phyloP scores from a whole-genome alignment of 2,329 filamentous ascomycete species.

The Emericellopsis atlantica region DNA sequence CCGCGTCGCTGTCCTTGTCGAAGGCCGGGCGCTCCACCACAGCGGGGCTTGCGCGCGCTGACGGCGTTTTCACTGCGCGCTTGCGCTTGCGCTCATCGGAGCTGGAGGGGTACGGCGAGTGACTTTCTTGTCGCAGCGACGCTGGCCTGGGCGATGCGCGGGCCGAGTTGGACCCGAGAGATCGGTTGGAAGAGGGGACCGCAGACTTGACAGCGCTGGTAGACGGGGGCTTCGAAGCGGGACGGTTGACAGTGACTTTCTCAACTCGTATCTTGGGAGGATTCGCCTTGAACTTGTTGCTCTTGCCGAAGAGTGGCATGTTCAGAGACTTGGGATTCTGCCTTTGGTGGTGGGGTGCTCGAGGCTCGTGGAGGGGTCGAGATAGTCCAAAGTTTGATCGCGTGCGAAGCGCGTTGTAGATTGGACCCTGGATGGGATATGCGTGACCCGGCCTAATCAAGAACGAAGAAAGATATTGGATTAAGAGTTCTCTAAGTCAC shows the following conservation, averaged over 20 bases:
- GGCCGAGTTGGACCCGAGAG: no score
- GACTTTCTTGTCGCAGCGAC: slow-evolving; percentile 22
- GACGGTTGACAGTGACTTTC: slow-evolving; percentile 31
- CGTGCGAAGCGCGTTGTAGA: no score
- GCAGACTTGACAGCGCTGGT: slow-evolving; percentile 14
- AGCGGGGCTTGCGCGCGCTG: slow-evolving; percentile 27
- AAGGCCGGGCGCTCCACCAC: slow-evolving; percentile 33
- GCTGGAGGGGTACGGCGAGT: slow-evolving; percentile 27
- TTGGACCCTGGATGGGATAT: no score
- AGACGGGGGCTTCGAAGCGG: slow-evolving; percentile 21
- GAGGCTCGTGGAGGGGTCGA: no score
- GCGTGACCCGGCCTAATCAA: no score
- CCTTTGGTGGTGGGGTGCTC: no score
- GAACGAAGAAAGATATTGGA: no score
- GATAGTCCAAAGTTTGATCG: no score
- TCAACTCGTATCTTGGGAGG: slow-evolving; percentile 38
- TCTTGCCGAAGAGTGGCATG: slow-evolving; percentile 25
- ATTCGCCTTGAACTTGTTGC: slow-evolving; percentile 37
- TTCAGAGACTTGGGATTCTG: not conserved
- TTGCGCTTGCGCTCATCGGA: slow-evolving; percentile 21
- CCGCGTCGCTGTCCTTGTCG: slow-evolving; percentile 36
- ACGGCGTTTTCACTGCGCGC: slow-evolving; percentile 36
- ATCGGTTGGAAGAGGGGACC: no score
- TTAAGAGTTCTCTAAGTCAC: no score
- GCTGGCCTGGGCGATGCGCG: slow-evolving; percentile 18